Base-by-base conservation (phyloP, 1,284 basidiomycete species). In the Puccinia hordei region DNA sequence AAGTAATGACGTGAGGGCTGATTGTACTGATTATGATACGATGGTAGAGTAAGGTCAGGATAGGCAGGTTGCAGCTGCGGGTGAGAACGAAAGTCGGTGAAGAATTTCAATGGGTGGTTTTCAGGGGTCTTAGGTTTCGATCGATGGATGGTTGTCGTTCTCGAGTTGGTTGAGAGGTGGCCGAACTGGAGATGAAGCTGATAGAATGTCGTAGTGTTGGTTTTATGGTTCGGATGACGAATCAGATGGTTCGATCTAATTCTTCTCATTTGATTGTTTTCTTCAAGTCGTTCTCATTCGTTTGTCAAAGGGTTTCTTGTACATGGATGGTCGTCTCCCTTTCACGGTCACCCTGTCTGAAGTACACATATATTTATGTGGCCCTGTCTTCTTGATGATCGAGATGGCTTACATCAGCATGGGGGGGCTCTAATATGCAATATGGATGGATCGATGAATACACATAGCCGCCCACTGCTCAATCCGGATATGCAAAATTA, bases 261-360 rank as follows among this genome's bases (percentile, higher is more conserved):
- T 66, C 63, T 66, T 66, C 63, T 66, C 63, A 66, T 66, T 46
- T 66, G 63, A 41, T 44, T 65, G 30, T n/a, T n/a, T n/a, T n/a
- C n/a, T n/a, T 63, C 35, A 19, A 19, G 8, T 49, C 46, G 38
- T n/a, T 55, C 53, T n/a, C 53, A 27, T 24, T 55, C 53, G 22
- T 51, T 55, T 12, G 6, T 13, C 41, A 8, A 8, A 6, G 46
- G 10, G 13, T 49, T 49, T 19, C 8, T 17, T 19, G 46, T 17
- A 5, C 2, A 15, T 49, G 13, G 41, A 8, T 44, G 41, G 6
- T 44, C 41, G 41, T n/a, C n/a, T 44, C 41, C 46, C 46, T 49
- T 49, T 41, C n/a, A n/a, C n/a, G n/a, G 12, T 41, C 46, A 49
- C 46, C 17, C 46, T 49, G 35, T 63, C 12, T 38, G n/a, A n/a